These are phyloP conservation scores for Mortierella sp. DNA, from an alignment of 371 early-diverging fungal genomes.

Conservation along the genomic window DNA sequence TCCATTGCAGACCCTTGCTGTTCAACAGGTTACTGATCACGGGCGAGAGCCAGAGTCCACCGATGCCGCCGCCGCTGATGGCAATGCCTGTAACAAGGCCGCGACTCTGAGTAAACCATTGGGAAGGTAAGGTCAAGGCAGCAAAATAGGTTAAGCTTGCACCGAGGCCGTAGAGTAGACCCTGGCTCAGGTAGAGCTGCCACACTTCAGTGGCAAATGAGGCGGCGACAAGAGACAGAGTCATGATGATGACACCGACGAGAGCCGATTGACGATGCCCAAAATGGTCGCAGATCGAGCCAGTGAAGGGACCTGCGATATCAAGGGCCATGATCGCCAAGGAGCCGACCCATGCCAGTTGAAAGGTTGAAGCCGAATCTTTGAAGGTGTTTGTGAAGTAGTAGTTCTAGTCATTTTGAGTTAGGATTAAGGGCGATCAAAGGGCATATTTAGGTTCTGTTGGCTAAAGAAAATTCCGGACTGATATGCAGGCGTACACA, in stretches of 20 bases:
- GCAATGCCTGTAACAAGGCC: slow-evolving; percentile 82
- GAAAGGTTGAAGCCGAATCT: slow-evolving; percentile 55
- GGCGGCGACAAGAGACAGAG: slow-evolving; percentile 61
- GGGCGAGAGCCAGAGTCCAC: slow-evolving; percentile 79
- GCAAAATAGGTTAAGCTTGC: slow-evolving; percentile 69
- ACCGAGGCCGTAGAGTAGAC: slow-evolving; percentile 63
- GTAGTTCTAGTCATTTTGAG: slow-evolving; percentile 17
- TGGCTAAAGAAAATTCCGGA: neutral
- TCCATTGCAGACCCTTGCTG: slow-evolving; percentile 67
- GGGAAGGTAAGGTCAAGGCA: slow-evolving; percentile 70
- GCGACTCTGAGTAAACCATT: slow-evolving; percentile 80
- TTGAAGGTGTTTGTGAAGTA: slow-evolving; percentile 42
- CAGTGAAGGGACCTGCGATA: slow-evolving; percentile 58
- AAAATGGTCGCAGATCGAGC: slow-evolving; percentile 52
- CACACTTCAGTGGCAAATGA: slow-evolving; percentile 58
- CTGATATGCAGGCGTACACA: neutral
- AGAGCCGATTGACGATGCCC: slow-evolving; percentile 57
- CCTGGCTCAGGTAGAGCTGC: slow-evolving; percentile 70
- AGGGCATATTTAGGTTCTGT: no score
- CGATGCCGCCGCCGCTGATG: slow-evolving; percentile 82
- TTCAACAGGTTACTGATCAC: slow-evolving; percentile 69
- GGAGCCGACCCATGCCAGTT: slow-evolving; percentile 65
- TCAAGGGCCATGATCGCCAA: slow-evolving; percentile 58
- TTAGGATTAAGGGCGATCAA: no score
- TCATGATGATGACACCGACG: slow-evolving; percentile 60